phyloP scores from a whole-genome alignment of 2,329 filamentous ascomycete genomes.

The Aphanoascus verrucosus region DNA sequence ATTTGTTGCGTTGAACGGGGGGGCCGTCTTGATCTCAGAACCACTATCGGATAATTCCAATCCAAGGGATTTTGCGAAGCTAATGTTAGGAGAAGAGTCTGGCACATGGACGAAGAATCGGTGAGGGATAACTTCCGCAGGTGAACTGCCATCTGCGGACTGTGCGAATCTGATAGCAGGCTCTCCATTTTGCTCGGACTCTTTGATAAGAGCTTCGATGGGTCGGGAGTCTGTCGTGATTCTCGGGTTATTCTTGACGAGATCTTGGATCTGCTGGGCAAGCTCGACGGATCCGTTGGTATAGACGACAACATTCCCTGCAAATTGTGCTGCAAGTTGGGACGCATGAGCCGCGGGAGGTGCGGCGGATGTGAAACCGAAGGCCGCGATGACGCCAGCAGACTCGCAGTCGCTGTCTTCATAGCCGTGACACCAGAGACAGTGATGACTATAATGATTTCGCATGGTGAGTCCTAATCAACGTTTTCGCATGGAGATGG shows the following conservation, averaged over 20 bases:
- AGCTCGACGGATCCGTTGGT: slow-evolving; percentile 38
- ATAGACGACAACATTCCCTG: slow-evolving; percentile 41
- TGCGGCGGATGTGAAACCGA: slow-evolving; percentile 24
- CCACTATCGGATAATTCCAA: not conserved
- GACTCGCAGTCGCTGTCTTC: slow-evolving; percentile 43
- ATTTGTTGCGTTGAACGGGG: not conserved
- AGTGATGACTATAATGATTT: slow-evolving; percentile 41
- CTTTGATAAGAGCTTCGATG: not conserved
- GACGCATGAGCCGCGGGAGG: slow-evolving; percentile 33
- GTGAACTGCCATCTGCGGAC: not conserved
- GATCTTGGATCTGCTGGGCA: slow-evolving; percentile 11
- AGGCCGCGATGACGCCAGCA: slow-evolving; percentile 38
- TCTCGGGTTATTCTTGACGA: not conserved
- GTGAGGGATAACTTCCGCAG: not conserved
- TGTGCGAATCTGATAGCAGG: not conserved
- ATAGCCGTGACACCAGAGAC: slow-evolving; percentile 50
- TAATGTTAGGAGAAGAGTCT: not conserved
- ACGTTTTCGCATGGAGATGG: not conserved
- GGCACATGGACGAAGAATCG: not conserved
- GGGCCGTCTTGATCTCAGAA: not conserved
- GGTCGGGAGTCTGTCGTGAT: not conserved
- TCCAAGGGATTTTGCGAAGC: not conserved
- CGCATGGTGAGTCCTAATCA: not conserved
- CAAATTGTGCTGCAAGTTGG: slow-evolving; percentile 38
- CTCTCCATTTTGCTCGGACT: not conserved